Evolutionary conservation across 805 yeast species (phyloP).

Genomic region (Zygotorulaspora chibaensis): DNA sequence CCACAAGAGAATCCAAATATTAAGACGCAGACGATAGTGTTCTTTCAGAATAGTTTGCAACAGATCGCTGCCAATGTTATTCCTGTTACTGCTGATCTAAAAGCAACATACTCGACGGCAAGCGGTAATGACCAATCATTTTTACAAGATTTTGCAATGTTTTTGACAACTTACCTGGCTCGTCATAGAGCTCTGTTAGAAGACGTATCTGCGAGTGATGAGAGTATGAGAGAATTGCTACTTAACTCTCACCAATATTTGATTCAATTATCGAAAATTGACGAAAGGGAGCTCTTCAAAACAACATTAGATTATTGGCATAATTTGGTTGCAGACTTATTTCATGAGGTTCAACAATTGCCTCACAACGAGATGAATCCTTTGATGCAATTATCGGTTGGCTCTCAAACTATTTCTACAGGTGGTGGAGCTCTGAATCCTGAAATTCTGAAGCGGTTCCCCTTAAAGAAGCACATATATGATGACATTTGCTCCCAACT

Average conservation of each 20-base stretch:
- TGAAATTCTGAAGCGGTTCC: constrained; percentile 64
- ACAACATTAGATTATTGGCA: constrained; percentile 95
- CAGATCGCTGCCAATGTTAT: constrained; percentile 59
- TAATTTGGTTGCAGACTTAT: constrained; percentile 74
- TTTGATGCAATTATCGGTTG: constrained; percentile 59
- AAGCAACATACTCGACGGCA: constrained; percentile 67
- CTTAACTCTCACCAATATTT: constrained; percentile 74
- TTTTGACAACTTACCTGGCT: constrained; percentile 75
- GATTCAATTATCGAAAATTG: constrained; percentile 80
- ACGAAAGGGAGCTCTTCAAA: constrained; percentile 93
- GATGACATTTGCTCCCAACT: constrained; percentile 72
- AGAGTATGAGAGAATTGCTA: constrained; percentile 52
- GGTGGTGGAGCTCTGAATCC: constrained; percentile 87
- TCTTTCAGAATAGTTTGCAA: constrained; percentile 71
- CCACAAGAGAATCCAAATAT: constrained; percentile 44
- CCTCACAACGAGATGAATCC: constrained; percentile 73
- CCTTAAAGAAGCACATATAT: constrained; percentile 83
- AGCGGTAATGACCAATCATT: constrained; percentile 85
- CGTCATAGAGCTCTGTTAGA: constrained; percentile 69
- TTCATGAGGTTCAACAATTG: constrained; percentile 76
- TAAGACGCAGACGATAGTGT: constrained; percentile 50
- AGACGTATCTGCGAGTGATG: constrained; percentile 38
- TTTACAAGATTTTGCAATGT: constrained; percentile 92
- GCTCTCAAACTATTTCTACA: constrained; percentile 37
- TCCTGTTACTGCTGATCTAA: constrained; percentile 70